phyloP scores from a whole-genome alignment of 495 filamentous ascomycete genomes.

The Aspergillus homomorphus region DNA sequence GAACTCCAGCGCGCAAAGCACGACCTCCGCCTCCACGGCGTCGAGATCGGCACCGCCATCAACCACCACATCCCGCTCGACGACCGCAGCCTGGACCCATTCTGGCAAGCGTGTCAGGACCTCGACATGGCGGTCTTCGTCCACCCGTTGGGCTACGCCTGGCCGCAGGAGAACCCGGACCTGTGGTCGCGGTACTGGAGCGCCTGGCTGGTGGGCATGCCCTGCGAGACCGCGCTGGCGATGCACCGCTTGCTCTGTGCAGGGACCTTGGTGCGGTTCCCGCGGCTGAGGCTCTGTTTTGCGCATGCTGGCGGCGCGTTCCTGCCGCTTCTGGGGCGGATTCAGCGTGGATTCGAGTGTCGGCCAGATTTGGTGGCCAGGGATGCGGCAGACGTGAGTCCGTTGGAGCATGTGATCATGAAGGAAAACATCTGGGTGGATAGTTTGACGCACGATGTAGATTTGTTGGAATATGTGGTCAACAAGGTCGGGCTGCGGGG shows the following conservation, averaged over 20 bases:
- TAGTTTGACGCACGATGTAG: constrained; percentile 23
- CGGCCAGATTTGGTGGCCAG: constrained; percentile 23
- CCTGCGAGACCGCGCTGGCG: constrained; percentile 22
- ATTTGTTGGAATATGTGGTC: constrained; percentile 20
- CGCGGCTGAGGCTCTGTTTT: constrained; percentile 20
- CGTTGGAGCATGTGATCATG: constrained; percentile 14
- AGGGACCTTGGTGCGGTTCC: constrained; percentile 17
- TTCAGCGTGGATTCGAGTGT: constrained; percentile 25
- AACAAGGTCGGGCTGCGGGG: constrained; percentile 21
- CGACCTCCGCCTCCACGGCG: constrained; percentile 15
- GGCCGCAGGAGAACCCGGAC: constrained; percentile 17
- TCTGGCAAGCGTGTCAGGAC: constrained; percentile 21
- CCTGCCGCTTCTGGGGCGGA: constrained; percentile 19
- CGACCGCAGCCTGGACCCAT: constrained; percentile 13
- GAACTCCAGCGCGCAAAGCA: constrained; percentile 19
- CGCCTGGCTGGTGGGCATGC: constrained; percentile 24
- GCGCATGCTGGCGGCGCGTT: constrained; percentile 22
- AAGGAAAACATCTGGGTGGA: constrained; percentile 27
- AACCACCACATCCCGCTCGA: constrained; percentile 10
- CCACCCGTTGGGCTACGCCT: constrained; percentile 22
- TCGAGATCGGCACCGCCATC: constrained; percentile 22
- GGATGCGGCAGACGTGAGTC: constrained; percentile 18
- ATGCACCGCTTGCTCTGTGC: constrained; percentile 18
- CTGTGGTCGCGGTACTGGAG: constrained; percentile 23
- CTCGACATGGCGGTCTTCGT: constrained; percentile 21